A percentile compares a stretch with the other conserved stretches of the same genome.
phyloP scores from a whole-genome alignment of 2,329 filamentous ascomycete genomes.

The Didymella arachidicola region DNA sequence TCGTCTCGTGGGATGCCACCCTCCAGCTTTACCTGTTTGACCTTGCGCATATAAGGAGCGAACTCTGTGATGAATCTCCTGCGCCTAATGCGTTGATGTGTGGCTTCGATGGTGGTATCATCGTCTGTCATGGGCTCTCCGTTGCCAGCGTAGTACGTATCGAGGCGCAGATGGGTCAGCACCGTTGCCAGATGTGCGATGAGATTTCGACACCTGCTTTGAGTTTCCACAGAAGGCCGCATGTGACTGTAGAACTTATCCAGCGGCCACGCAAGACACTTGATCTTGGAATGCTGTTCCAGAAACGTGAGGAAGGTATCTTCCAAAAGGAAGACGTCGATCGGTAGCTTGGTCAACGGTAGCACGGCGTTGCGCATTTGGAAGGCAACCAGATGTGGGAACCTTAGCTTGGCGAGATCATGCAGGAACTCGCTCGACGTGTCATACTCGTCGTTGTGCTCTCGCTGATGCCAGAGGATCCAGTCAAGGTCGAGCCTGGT shows the following conservation, averaged over 20 bases:
- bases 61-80: conserved; percentile 55
- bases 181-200: conserved; percentile 52
- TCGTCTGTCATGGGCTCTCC: conserved; percentile 46
- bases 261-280: conserved; percentile 58
- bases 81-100: conserved; percentile 37
- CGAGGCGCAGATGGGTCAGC: conserved; percentile 54
- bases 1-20: conserved; percentile 58
- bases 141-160: conserved; percentile 43
- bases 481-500: conserved; percentile 48
- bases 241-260: conserved; percentile 54
- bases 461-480: conserved; percentile 43
- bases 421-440: conserved; percentile 29
- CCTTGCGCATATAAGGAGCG: conserved; percentile 51
- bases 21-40: conserved; percentile 57
- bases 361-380: conserved; percentile 57
- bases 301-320: conserved; percentile 53
- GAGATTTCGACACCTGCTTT: conserved; percentile 37
- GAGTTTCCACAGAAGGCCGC: conserved; percentile 34
- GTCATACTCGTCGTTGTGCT: conserved; percentile 16
- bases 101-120: conserved; percentile 22
- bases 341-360: conserved; percentile 46
- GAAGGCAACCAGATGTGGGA: conserved; percentile 56
- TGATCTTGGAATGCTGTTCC: conserved; percentile 54
- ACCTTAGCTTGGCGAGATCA: conserved; percentile 48
- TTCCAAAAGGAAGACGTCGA: conserved; percentile 49